Evolutionary conservation across 352 stramenopile genomes (phyloP).

Genomic region (Globisporangium spiculum): DNA sequence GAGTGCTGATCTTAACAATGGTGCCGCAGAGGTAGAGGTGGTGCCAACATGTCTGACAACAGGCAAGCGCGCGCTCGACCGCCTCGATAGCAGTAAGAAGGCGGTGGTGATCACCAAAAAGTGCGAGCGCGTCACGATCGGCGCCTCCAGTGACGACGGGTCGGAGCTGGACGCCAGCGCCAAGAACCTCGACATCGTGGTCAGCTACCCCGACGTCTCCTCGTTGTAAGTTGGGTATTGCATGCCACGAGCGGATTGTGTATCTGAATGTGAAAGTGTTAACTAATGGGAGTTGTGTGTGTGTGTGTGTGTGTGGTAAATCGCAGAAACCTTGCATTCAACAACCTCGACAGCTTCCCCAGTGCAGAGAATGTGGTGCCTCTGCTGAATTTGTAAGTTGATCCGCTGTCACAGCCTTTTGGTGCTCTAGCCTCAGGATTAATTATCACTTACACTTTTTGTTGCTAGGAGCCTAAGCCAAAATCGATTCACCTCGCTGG

Average conservation of each 20-base stretch:
- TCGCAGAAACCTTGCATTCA: conserved; percentile 17
- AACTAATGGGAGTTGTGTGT: not conserved
- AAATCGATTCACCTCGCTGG: not conserved
- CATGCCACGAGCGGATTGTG: too few species aligned
- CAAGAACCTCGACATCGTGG: conserved; percentile 3
- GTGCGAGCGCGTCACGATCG: not conserved
- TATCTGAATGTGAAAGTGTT: not conserved
- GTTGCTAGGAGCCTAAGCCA: conserved; percentile 1
- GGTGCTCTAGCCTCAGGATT: not conserved
- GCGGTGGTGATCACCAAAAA: conserved; percentile 8
- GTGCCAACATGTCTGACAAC: not conserved
- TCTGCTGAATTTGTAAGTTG: conserved; percentile 1
- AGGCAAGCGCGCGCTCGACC: conserved; percentile 4
- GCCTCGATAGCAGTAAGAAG: not conserved
- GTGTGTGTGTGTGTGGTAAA: not conserved
- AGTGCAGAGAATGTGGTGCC: not conserved
- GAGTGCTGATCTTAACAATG: not conserved
- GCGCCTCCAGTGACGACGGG: not conserved
- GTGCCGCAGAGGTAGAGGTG: not conserved
- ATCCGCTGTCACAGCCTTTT: not conserved
- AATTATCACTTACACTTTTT: not conserved
- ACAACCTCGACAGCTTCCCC: conserved; percentile 13
- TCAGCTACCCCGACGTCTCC: not conserved
- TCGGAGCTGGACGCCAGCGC: conserved; percentile 1
- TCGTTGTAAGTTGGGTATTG: not conserved